Evolutionary conservation across 495 filamentous ascomycete species (phyloP).

Genomic region (Neurospora sp.): DNA sequence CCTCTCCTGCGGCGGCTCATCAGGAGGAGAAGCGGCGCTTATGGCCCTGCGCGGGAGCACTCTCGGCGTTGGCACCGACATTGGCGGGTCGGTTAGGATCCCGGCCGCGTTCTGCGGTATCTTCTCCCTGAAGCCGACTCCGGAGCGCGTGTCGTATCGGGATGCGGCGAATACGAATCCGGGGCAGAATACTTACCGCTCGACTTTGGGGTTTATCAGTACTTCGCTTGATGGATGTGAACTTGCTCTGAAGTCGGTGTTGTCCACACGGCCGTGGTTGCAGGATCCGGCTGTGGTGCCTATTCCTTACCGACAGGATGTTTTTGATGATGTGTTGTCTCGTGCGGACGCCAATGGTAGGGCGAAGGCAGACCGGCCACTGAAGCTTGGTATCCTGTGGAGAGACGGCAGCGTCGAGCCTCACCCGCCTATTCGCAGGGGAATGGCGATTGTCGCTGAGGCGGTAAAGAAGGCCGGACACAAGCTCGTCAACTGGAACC

Average conservation of each 20-base stretch:
- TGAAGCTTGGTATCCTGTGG: constrained; percentile 43
- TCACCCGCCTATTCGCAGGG: constrained; percentile 40
- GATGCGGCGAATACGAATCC: constrained; percentile 23
- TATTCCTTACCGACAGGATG: constrained; percentile 19
- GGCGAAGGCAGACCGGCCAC: constrained; percentile 1
- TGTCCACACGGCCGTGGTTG: constrained; percentile 20
- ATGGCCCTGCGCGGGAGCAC: constrained; percentile 32
- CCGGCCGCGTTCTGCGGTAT: constrained; percentile 50
- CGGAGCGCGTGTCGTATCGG: constrained; percentile 43
- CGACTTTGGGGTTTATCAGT: constrained; percentile 17
- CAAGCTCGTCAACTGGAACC: constrained; percentile 29
- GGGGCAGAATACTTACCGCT: constrained; percentile 25
- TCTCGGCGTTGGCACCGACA: constrained; percentile 51
- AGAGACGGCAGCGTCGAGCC: constrained; percentile 46
- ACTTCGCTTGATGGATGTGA: constrained; percentile 18
- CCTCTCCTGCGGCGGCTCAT: constrained; percentile 53
- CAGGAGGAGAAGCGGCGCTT: constrained; percentile 48
- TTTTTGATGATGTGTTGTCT: constrained; percentile 1
- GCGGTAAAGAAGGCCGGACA: constrained; percentile 30
- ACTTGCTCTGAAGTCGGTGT: constrained; percentile 23
- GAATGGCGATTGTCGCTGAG: constrained; percentile 25
- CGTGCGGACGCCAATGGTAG: constrained; percentile 4
- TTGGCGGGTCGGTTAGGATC: constrained; percentile 57
- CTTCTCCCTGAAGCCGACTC: constrained; percentile 50
- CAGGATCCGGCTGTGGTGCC: constrained; percentile 20